Evolutionary conservation across 306 rosid species (phyloP).

Genomic region (Inga oerstediana): DNA sequence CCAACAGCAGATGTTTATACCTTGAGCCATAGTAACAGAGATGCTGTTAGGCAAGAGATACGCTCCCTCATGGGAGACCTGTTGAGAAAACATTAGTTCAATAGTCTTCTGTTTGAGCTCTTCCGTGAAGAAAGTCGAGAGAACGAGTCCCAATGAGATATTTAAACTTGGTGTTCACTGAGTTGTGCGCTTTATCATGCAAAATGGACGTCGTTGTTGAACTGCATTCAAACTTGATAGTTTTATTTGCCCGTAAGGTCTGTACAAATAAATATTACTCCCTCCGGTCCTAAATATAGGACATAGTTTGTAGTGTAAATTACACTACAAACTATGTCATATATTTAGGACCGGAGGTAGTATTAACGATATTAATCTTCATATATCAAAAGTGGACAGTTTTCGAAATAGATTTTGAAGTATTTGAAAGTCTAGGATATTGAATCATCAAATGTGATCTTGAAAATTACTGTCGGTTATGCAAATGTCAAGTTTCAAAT

Average conservation of each 20-base stretch:
- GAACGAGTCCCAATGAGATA: constrained; percentile 6
- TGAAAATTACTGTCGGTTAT: not conserved
- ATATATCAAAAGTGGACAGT: too few relatives aligned
- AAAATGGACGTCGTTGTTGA: constrained; percentile 15
- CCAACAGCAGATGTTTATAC: constrained; percentile 64
- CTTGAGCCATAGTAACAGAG: constrained; percentile 63
- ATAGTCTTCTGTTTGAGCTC: constrained; percentile 29
- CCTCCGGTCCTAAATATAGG: too few relatives aligned
- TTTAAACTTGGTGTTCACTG: not conserved
- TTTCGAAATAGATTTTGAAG: not conserved
- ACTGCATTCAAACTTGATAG: not conserved
- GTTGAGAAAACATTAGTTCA: constrained; percentile 45
- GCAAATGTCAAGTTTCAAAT: not conserved
- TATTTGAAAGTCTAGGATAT: not conserved
- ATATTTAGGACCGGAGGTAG: too few relatives aligned
- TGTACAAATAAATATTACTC: not conserved
- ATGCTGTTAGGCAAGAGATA: constrained; percentile 60
- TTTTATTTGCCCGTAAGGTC: not conserved
- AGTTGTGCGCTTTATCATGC: not conserved
- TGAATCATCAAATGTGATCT: not conserved
- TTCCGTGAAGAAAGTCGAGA: not conserved
- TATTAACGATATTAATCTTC: too few relatives aligned
- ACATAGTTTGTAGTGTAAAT: too few relatives aligned
- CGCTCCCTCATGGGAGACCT: constrained; percentile 50
- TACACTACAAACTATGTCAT: too few relatives aligned